Percentiles rank a stretch among this genome's conserved stretches.
Evolutionary conservation across 345 rosid species (phyloP).

Genomic region (Kernera saxatilis): DNA sequence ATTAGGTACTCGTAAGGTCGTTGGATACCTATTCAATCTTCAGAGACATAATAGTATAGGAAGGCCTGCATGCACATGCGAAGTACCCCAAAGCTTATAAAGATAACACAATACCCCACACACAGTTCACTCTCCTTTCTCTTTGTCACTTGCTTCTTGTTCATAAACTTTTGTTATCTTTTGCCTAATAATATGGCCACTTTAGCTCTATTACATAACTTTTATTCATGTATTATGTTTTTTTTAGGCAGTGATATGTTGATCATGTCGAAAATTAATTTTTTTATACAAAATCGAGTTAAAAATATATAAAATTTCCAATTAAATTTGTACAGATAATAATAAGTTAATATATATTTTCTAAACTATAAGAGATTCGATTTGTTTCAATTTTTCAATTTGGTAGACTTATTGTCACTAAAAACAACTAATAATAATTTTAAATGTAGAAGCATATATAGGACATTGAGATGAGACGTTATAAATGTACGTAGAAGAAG

Average conservation of each 20-base stretch:
- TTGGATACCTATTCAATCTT: constrained; percentile 13
- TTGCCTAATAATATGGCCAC: constrained; percentile 13
- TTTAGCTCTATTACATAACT: background rate
- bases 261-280: background rate
- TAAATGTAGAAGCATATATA: background rate
- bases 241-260: background rate
- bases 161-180: constrained; percentile 24
- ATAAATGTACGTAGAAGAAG: too few species aligned
- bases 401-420: background rate
- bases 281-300: background rate
- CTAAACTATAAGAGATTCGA: background rate
- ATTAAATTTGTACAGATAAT: background rate
- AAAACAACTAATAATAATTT: background rate
- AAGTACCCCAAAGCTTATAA: constrained; percentile 9
- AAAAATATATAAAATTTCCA: background rate
- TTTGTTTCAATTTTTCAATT: background rate
- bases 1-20: background rate
- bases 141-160: constrained; percentile 31
- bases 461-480: background rate
- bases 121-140: constrained; percentile 5
- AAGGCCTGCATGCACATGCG: constrained; percentile 30
- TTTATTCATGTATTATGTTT: background rate
- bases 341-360: background rate
- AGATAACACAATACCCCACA: constrained; percentile 17
- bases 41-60: background rate